Percentiles rank a stretch among this genome's conserved stretches.
These are phyloP conservation scores for Tetragonia tetragonoides DNA, from an alignment of 148 eudicot genomes.

Conservation along the genomic window DNA sequence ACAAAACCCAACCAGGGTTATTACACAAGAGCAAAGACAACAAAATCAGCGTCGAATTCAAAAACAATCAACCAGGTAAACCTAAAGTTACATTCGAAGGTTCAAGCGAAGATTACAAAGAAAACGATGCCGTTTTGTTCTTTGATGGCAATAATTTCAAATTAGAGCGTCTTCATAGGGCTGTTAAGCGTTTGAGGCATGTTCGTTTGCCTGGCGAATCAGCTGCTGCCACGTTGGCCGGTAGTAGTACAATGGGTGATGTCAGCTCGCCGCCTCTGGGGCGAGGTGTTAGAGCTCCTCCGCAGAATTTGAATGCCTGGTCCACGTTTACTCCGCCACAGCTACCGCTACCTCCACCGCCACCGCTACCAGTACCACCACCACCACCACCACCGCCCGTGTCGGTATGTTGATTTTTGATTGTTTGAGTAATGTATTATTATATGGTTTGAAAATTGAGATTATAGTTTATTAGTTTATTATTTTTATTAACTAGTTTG, in stretches of 20 bases:
- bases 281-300: slow-evolving; percentile 34
- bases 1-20: slow-evolving; percentile 72
- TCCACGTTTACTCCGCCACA: slow-evolving; percentile 7
- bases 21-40: slow-evolving; percentile 80
- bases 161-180: slow-evolving; percentile 77
- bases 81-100: slow-evolving; percentile 84
- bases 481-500: not conserved
- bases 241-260: slow-evolving; percentile 33
- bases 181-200: slow-evolving; percentile 83
- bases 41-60: slow-evolving; percentile 71
- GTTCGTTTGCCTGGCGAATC: slow-evolving; percentile 79
- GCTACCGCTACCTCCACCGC: not conserved
- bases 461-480: not conserved
- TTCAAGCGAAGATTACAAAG: slow-evolving; percentile 79
- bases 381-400: not conserved
- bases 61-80: slow-evolving; percentile 73
- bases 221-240: slow-evolving; percentile 26
- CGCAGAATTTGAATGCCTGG: slow-evolving; percentile 31
- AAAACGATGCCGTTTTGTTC: slow-evolving; percentile 86
- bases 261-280: slow-evolving; percentile 53
- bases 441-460: too few species aligned
- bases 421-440: not conserved
- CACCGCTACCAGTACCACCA: not conserved
- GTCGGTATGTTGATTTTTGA: not conserved
- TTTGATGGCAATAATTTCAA: slow-evolving; percentile 74